phyloP scores from a whole-genome alignment of 2,329 filamentous ascomycete genomes.

The Corinectria fuckeliana region DNA sequence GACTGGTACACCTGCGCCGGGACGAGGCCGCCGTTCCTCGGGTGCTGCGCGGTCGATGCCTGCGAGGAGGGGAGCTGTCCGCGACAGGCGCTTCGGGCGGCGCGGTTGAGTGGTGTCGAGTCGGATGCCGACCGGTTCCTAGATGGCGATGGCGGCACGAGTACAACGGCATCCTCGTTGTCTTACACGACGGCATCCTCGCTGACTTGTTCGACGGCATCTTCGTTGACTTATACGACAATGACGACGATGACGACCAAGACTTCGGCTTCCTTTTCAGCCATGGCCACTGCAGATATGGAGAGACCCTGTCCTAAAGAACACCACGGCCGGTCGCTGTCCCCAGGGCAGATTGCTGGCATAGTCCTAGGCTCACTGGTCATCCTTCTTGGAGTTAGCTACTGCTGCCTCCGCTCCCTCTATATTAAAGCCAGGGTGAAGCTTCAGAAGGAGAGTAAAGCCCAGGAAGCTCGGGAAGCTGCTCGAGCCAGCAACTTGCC shows the following conservation, averaged over 20 bases:
- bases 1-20: conserved; percentile 46
- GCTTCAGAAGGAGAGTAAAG: no score
- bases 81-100: conserved; percentile 19
- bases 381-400: no score
- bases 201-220: not conserved
- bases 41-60: conserved; percentile 44
- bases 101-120: conserved; percentile 20
- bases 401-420: not conserved
- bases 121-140: not conserved
- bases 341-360: not conserved
- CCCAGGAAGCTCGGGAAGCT: no score
- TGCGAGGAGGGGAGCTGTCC: conserved; percentile 26
- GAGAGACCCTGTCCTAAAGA: not conserved
- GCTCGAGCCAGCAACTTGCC: no score
- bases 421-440: no score
- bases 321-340: not conserved
- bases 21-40: conserved; percentile 44
- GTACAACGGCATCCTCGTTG: not conserved
- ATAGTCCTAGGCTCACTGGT: not conserved
- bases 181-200: not conserved
- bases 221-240: no score
- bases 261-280: not conserved
- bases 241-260: not conserved
- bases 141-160: not conserved
- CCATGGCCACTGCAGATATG: not conserved